A percentile compares a stretch with the other conserved stretches of the same genome.
Conservation (phyloP, 1,284 basidiomycete genomes). For the Trametes sp. region DNA sequence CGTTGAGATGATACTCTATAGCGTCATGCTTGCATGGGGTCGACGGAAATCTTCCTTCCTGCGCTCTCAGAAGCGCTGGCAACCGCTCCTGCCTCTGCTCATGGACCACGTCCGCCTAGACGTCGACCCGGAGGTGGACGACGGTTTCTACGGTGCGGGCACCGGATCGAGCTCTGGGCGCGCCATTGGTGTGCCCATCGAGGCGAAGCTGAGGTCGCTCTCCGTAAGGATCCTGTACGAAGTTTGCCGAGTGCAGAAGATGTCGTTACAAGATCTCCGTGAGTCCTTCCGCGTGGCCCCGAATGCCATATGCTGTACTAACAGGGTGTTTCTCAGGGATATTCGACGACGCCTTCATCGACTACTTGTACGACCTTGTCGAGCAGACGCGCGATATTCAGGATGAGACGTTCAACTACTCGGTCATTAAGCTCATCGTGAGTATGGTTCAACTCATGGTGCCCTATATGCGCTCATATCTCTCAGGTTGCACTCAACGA, state of each 20-base stretch:
- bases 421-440: conserved; percentile 92
- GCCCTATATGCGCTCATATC: background rate
- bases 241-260: conserved; percentile 88
- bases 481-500: conserved; percentile 91
- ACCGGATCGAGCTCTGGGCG: conserved; percentile 43
- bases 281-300: conserved; percentile 40
- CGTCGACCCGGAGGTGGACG: conserved; percentile 71
- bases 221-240: conserved; percentile 87
- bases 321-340: conserved; percentile 55
- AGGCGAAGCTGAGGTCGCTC: conserved; percentile 78
- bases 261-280: conserved; percentile 80
- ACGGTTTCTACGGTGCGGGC: conserved; percentile 57
- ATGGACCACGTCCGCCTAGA: conserved; percentile 82
- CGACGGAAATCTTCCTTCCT: conserved; percentile 74
- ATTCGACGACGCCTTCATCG: conserved; percentile 87
- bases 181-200: conserved; percentile 70
- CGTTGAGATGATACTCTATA: conserved; percentile 81
- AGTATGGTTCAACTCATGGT: conserved; percentile 36
- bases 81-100: conserved; percentile 79
- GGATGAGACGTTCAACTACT: conserved; percentile 94
- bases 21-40: conserved; percentile 81
- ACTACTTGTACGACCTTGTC: conserved; percentile 92
- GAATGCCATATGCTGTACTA: conserved; percentile 5
- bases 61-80: conserved; percentile 83
- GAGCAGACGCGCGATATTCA: conserved; percentile 89